These are phyloP conservation scores for Coprinellus aureogranulatus DNA, from an alignment of 768 basidiomycete species.

Conservation along the genomic window DNA sequence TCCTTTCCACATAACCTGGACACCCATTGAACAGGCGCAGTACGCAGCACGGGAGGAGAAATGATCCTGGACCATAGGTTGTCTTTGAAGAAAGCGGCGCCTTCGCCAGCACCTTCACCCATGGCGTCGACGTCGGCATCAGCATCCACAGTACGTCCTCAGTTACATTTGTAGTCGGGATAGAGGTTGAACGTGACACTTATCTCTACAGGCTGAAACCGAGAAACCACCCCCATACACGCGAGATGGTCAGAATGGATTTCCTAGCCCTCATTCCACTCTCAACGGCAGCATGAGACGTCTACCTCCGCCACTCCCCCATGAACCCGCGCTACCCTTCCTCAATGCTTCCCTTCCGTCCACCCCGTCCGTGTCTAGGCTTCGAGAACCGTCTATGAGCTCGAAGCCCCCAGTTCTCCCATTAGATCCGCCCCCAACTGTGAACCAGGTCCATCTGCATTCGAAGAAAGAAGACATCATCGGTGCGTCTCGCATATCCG, in stretches of 20 bases:
- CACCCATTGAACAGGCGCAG: no score
- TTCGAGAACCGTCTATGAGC: background rate
- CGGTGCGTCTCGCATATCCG: slow-evolving; percentile 19
- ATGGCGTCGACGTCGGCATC: background rate
- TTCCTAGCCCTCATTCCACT: no score
- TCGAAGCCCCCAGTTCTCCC: slow-evolving; percentile 41
- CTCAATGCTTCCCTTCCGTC: background rate
- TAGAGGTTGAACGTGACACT: no score
- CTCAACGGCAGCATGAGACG: background rate
- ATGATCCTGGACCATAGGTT: background rate
- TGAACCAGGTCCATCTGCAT: slow-evolving; percentile 31
- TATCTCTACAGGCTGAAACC: background rate
- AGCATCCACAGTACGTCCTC: background rate
- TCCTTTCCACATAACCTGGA: no score
- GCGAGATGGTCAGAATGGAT: background rate
- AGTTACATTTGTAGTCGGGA: no score
- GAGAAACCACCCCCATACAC: slow-evolving; percentile 4
- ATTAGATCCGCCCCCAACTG: slow-evolving; percentile 16
- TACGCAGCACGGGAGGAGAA: no score
- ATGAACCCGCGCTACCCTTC: background rate
- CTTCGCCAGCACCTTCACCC: background rate
- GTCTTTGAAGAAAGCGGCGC: background rate
- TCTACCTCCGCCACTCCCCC: background rate
- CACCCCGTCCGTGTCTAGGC: background rate
- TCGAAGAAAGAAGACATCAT: slow-evolving; percentile 30